A percentile compares a stretch with the other conserved stretches of the same genome.
phyloP scores from a whole-genome alignment of 495 filamentous ascomycete species.

The Acidiella bohemica region DNA sequence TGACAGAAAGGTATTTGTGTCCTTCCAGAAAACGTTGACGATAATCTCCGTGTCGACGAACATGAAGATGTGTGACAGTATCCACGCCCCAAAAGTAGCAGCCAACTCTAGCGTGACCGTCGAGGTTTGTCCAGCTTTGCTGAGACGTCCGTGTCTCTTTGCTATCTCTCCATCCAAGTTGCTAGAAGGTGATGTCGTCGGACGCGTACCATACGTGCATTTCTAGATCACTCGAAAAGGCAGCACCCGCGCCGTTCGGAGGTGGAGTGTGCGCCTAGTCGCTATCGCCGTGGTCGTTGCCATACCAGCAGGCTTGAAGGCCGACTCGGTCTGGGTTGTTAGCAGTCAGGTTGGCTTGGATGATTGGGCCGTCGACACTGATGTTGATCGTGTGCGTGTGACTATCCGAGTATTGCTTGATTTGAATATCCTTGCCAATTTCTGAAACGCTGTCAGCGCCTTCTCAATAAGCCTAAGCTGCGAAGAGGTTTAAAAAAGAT shows the following conservation, averaged over 20 bases:
- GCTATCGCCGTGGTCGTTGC: conserved; percentile 26
- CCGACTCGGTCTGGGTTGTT: conserved; percentile 24
- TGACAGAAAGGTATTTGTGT: conserved; percentile 16
- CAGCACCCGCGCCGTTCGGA: conserved; percentile 10
- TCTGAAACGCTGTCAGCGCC: conserved; percentile 21
- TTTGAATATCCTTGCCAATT: conserved; percentile 22
- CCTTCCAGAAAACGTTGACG: conserved; percentile 21
- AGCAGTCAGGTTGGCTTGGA: conserved; percentile 21
- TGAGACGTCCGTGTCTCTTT: conserved; percentile 19
- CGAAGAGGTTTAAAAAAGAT: conserved; percentile 1
- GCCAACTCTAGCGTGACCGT: conserved; percentile 28
- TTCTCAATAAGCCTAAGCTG: neutral
- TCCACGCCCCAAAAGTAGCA: conserved; percentile 23
- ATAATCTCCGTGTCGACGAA: conserved; percentile 15
- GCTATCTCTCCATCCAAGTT: conserved; percentile 24
- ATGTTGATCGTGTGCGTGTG: conserved; percentile 24
- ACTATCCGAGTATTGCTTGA: conserved; percentile 22
- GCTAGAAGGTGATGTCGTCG: conserved; percentile 25
- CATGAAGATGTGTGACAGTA: conserved; percentile 19
- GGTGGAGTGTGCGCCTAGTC: conserved; percentile 17
- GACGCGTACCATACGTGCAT: conserved; percentile 28
- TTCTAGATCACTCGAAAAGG: conserved; percentile 10
- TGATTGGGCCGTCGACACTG: conserved; percentile 22
- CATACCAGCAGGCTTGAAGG: conserved; percentile 30
- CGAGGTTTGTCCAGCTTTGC: conserved; percentile 20